Evolutionary conservation across 2,329 filamentous ascomycete species (phyloP).

Genomic region (Tolypocladium endophyticum): DNA sequence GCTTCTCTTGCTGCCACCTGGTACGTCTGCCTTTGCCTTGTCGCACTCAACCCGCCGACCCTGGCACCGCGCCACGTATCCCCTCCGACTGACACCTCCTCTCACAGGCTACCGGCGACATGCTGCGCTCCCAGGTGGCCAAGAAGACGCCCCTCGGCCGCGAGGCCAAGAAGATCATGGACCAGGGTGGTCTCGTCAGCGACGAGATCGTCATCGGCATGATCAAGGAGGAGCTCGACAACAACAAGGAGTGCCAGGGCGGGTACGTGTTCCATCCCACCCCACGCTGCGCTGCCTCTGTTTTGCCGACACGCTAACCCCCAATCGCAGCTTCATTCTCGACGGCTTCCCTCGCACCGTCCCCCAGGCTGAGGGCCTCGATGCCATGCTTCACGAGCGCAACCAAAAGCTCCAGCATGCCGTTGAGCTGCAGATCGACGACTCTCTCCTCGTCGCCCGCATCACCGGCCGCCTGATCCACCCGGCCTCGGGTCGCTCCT

Average conservation of each 20-base stretch:
- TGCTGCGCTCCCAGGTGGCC: slow-evolving; percentile 95
- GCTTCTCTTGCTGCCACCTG: slow-evolving; percentile 93
- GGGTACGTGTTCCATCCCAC: slow-evolving; percentile 50
- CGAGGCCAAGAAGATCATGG: slow-evolving; percentile 99
- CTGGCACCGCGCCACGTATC: not conserved
- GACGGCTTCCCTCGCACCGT: slow-evolving; percentile 98
- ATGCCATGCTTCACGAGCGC: slow-evolving; percentile 74
- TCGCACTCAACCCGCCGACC: not conserved
- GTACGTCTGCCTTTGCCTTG: slow-evolving; percentile 40
- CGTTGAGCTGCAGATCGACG: slow-evolving; percentile 93
- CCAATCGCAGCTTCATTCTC: slow-evolving; percentile 74
- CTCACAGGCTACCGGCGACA: slow-evolving; percentile 85
- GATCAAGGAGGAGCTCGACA: slow-evolving; percentile 95
- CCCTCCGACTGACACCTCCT: slow-evolving; percentile 4
- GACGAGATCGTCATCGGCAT: slow-evolving; percentile 99
- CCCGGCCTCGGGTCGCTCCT: slow-evolving; percentile 89
- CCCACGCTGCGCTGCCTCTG: not conserved
- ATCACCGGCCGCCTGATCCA: slow-evolving; percentile 95
- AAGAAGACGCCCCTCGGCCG: slow-evolving; percentile 92
- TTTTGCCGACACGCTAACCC: not conserved
- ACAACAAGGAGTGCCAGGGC: slow-evolving; percentile 91
- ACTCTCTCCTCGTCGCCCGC: slow-evolving; percentile 81
- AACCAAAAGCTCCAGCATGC: slow-evolving; percentile 86
- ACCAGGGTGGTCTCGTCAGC: slow-evolving; percentile 91
- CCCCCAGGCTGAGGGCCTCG: slow-evolving; percentile 86